Conservation (phyloP, 495 filamentous ascomycete genomes). For the Hamigera avellanea region DNA sequence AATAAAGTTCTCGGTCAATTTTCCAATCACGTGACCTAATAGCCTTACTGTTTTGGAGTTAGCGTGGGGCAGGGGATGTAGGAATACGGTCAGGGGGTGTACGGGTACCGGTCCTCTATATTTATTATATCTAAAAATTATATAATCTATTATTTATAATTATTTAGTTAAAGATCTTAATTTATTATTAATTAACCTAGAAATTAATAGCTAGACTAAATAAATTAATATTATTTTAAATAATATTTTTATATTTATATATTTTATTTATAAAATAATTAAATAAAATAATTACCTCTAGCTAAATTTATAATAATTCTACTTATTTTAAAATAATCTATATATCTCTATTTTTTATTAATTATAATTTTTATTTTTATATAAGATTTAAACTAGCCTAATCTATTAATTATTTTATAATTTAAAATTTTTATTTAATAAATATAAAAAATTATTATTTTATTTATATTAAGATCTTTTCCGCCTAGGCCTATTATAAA, state of each 20-base stretch:
- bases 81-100: too few species aligned
- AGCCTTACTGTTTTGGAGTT: too few species aligned
- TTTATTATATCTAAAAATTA: constrained; percentile 1
- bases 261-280: constrained; percentile 19
- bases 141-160: constrained; percentile 10
- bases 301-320: constrained; percentile 10
- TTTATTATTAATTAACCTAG: too few species aligned
- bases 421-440: not conserved
- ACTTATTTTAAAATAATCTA: not conserved
- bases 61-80: too few species aligned
- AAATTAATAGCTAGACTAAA: constrained; percentile 20
- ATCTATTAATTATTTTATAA: not conserved
- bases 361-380: constrained; percentile 7
- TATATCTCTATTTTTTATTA: constrained; percentile 5
- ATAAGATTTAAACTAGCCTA: constrained; percentile 5
- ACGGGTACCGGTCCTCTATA: too few species aligned
- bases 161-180: too few species aligned
- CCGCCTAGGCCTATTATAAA: not conserved
- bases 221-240: constrained; percentile 9
- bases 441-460: constrained; percentile 1
- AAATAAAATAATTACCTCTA: constrained; percentile 9
- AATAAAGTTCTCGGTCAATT: too few species aligned
- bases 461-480: not conserved
- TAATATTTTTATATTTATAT: constrained; percentile 12
- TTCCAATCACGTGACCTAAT: too few species aligned